Percentiles rank a stretch among this genome's conserved stretches.
Conservation (phyloP, 371 early-diverging fungal genomes). For the Smittium culicis region DNA sequence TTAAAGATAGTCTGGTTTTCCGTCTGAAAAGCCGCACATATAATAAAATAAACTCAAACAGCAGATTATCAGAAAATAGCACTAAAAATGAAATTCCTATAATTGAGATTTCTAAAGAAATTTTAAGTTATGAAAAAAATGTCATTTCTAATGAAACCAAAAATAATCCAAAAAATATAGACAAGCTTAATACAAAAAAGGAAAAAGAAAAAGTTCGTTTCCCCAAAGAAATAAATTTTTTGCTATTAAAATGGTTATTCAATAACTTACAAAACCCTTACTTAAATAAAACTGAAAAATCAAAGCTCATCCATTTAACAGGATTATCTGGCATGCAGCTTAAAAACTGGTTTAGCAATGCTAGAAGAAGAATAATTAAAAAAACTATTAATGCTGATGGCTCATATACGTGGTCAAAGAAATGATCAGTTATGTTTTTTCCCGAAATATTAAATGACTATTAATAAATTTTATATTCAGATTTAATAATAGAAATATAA, state of each 20-base stretch:
- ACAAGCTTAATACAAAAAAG: not conserved
- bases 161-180: not conserved
- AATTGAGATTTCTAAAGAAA: too few relatives aligned
- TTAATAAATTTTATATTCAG: too few relatives aligned
- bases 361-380: slow-evolving; percentile 7
- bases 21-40: too few relatives aligned
- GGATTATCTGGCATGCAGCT: not conserved
- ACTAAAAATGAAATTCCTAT: too few relatives aligned
- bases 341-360: slow-evolving; percentile 12
- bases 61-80: too few relatives aligned
- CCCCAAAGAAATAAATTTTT: not conserved
- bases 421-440: too few relatives aligned
- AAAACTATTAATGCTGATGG: slow-evolving; percentile 5
- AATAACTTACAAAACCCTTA: slow-evolving; percentile 6
- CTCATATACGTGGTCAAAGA: slow-evolving; percentile 2
- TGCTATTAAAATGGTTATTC: not conserved
- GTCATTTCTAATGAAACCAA: slow-evolving; percentile 4
- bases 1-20: too few relatives aligned
- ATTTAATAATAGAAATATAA: too few relatives aligned
- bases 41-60: too few relatives aligned
- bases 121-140: too few relatives aligned
- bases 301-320: not conserved
- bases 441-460: too few relatives aligned
- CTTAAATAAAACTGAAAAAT: not conserved
- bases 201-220: not conserved